Percentiles rank a stretch among this genome's conserved stretches.
Conservation (phyloP, 2,329 filamentous ascomycete genomes). For the Eurotiales sp. region DNA sequence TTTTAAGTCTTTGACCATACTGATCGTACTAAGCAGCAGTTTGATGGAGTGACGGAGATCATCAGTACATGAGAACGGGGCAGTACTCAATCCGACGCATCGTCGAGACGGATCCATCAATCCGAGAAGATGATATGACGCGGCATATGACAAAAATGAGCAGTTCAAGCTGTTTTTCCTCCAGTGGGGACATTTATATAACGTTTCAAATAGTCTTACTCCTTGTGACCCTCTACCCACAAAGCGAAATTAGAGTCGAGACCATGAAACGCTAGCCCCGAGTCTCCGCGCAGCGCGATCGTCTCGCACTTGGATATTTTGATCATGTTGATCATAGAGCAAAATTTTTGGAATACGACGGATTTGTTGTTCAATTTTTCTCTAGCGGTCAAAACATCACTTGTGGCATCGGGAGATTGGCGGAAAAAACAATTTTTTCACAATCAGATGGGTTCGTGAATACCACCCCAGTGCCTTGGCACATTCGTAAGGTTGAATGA, state of each 20-base stretch:
- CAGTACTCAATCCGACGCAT: constrained; percentile 1
- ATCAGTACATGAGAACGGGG: not conserved
- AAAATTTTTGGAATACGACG: not conserved
- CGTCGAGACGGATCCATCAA: not conserved
- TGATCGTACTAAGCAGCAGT: not conserved
- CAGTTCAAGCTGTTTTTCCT: not conserved
- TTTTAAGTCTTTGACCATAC: not conserved
- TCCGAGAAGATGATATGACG: not conserved
- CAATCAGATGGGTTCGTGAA: no score
- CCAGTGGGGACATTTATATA: not conserved
- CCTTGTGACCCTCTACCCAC: not conserved
- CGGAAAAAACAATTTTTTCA: not conserved
- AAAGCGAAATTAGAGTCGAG: not conserved
- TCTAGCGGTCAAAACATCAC: not conserved
- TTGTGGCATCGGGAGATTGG: not conserved
- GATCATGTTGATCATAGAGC: not conserved
- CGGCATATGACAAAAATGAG: not conserved
- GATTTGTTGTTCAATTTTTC: not conserved
- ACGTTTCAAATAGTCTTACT: not conserved
- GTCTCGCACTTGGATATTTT: not conserved
- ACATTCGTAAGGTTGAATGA: not conserved
- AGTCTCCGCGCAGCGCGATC: not conserved
- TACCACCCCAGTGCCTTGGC: no score
- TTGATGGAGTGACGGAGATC: not conserved
- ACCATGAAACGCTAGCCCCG: not conserved